Conservation (phyloP, 768 basidiomycete genomes). For the Trametes elegans region DNA sequence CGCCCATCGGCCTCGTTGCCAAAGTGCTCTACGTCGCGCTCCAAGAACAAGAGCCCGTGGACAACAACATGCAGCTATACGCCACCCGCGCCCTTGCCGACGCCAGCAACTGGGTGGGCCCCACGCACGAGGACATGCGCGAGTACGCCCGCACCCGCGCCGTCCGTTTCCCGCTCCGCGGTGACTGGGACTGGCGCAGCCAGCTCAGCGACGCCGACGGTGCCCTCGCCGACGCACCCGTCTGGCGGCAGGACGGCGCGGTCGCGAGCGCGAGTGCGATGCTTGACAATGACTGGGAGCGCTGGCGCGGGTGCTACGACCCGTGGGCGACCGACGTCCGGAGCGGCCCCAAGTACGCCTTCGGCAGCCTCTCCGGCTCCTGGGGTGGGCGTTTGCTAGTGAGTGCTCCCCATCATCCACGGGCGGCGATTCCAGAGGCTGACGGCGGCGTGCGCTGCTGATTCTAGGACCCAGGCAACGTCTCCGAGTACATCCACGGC, state of each 20-base stretch:
- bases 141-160: conserved; percentile 45
- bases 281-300: conserved; percentile 60
- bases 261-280: conserved; percentile 36
- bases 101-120: conserved; percentile 28
- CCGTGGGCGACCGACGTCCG: conserved; percentile 29
- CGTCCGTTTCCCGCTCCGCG: conserved; percentile 29
- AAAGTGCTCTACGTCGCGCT: conserved; percentile 63
- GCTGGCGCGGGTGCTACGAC: conserved; percentile 46
- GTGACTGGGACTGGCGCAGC: conserved; percentile 26
- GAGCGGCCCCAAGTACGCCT: conserved; percentile 39
- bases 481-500: conserved; percentile 22
- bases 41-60: conserved; percentile 41
- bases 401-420: conserved; percentile 27
- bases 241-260: conserved; percentile 21
- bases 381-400: conserved; percentile 68
- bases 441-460: not conserved
- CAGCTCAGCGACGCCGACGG: conserved; percentile 20
- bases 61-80: conserved; percentile 21
- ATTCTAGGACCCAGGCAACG: conserved; percentile 23
- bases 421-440: not conserved
- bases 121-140: conserved; percentile 57
- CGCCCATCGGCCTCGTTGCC: conserved; percentile 55
- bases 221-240: conserved; percentile 24
- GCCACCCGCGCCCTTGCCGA: conserved; percentile 32
- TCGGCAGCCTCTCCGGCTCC: conserved; percentile 51